Evolutionary conservation across 495 filamentous ascomycete genomes (phyloP), one percentile per base, ranked within the genome.

Genomic region (Xylaria intraflava): DNA sequence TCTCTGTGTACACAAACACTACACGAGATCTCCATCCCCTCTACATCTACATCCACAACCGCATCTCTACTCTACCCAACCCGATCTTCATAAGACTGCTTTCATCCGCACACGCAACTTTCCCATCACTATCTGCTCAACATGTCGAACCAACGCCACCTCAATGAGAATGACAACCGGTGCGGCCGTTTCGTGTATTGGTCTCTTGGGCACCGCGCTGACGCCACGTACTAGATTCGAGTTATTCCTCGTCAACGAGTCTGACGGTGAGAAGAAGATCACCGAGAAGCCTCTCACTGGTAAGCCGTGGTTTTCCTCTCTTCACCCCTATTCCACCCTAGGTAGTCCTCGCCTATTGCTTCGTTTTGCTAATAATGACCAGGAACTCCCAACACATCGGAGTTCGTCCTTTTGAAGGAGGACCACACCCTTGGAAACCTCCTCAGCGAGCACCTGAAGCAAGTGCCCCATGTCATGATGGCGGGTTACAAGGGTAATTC

Each of bases 381-480:
- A 95, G 91, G 91, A 56, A 87, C 84, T 79, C 75, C 91, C 61
- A 80, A 94, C 74, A 77, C 82, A 59, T 85, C 90, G 16, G 86
- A 95, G 66, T 97, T 99, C 75, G 86, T 84, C 48, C 86, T 99
- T 72, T 84, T 89, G 67, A 96, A 95, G 70, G 94, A 99, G 66
- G 94, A 99, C 65, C 93, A 97, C 70, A 97, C 94, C 0, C 79
- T 99, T 40, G 93, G 83, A 53, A 96, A 97, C 66, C 78, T 97
- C 54, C 80, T 99, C 38, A 81, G 83, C 51, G 80, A 84, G 48
- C 87, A 88, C 55, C 86, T 97, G 41, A 78, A 89, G 62, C 83
- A 88, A 64, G 84, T 84, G 46, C 73, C 78, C 10, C 81, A 95
- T 65, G 88, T 97, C 51, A 69, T 81, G 55, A 93, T 95, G 72